Conservation (phyloP, 495 filamentous ascomycete genomes). For the Astrothelium subdiscretum region DNA sequence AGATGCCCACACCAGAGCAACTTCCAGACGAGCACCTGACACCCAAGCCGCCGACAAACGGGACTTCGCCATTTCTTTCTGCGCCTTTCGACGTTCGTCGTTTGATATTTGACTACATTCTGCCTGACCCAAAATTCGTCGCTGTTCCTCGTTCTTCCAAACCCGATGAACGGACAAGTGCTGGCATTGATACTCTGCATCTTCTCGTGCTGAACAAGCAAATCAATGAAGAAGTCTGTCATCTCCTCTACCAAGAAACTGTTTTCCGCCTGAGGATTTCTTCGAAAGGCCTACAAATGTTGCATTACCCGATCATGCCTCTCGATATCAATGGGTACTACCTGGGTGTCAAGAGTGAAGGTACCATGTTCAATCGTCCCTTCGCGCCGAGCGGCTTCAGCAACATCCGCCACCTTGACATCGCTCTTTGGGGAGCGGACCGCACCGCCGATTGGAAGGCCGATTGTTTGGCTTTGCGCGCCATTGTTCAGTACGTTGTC, state of each 20-base stretch:
- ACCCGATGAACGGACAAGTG: not conserved
- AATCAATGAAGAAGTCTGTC: slow-evolving; percentile 5
- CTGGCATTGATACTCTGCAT: slow-evolving; percentile 1
- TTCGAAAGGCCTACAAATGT: slow-evolving; percentile 13
- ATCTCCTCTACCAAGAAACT: slow-evolving; percentile 13
- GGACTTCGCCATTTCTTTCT: slow-evolving; percentile 1
- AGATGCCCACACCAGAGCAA: not conserved
- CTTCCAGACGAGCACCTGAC: not conserved
- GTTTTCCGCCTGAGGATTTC: slow-evolving; percentile 13
- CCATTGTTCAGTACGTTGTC: not conserved
- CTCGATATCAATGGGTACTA: not conserved
- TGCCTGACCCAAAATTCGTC: not conserved
- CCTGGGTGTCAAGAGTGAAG: slow-evolving; percentile 4
- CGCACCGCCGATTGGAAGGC: not conserved
- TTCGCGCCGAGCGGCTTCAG: not conserved
- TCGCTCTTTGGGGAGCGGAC: not conserved
- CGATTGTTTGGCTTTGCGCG: not conserved
- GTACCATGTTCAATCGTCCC: slow-evolving; percentile 5
- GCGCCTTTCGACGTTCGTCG: slow-evolving; percentile 2
- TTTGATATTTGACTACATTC: slow-evolving; percentile 2
- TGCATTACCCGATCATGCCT: slow-evolving; percentile 7
- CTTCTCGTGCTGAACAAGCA: slow-evolving; percentile 13
- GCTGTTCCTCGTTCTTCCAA: not conserved
- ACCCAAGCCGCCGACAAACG: not conserved
- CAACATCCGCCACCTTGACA: not conserved